Base-by-base conservation (phyloP, 345 rosid species). In the Balakata baccata region DNA sequence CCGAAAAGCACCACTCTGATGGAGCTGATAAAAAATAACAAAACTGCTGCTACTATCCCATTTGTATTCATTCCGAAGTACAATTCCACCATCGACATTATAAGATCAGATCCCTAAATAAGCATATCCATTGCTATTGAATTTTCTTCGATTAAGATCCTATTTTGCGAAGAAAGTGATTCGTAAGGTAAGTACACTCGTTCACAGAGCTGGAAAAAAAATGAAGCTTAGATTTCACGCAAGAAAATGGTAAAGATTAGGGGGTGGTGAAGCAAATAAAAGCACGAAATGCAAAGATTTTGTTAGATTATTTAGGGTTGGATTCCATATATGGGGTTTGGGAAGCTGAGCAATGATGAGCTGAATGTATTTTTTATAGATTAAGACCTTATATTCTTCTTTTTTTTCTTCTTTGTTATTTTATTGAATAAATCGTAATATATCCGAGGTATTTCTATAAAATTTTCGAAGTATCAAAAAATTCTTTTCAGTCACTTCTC, bases 1-100 rank as follows among this genome's bases (percentile, higher is more conserved):
- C 98, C 98, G 0, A 97, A 94, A 11, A 90, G 89, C 79, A 94
- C 90, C 78, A 89, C 64, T 72, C 97, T 75, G 5, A 92, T 86
- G 9, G 97, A 90, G 49, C 86, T 82, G 20, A 94, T n/a, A n/a
- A 86, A 64, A 75, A 88, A 37, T 83, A 88, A 46, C 9, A 84
- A 78, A 68, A 89, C 1, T 67, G 84, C 73, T 53, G 45, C 39
- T 25, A 71, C 45, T 6, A 65, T 38, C 41, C 71, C 70, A 75
- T 60, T 52, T 46, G 74, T 66, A 52, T 37, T 76, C 82, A 79
- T 79, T 69, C 18, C 62, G 63, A 57, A 7, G 38, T 14, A 54
- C 41, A 3, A 68, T 6, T 13, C 49, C 52, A 34, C n/a, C 16
- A 23, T 61, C 67, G 52, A 4, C 11, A 41, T n/a, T 39, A 23